Evolutionary conservation across 2,329 filamentous ascomycete species (phyloP).

Genomic region (Fusarium irregulare): DNA sequence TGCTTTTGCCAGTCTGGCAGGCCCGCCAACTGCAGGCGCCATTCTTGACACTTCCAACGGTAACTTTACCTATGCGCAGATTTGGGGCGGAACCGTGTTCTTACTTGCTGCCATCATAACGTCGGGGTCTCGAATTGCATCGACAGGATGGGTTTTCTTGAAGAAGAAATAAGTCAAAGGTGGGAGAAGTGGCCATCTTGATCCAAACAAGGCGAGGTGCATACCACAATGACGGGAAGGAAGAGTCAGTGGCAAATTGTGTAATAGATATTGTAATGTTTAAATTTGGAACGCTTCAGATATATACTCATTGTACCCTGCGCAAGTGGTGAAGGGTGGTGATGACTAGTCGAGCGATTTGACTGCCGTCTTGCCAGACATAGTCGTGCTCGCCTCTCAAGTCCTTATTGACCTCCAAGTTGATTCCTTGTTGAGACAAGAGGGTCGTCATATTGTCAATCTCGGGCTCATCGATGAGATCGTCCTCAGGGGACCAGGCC

Average conservation of each 20-base stretch:
- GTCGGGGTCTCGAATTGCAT: constrained; percentile 49
- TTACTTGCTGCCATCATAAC: constrained; percentile 50
- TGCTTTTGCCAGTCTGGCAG: constrained; percentile 56
- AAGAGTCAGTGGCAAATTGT: background rate
- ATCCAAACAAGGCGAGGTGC: background rate
- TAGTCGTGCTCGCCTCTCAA: constrained; percentile 71
- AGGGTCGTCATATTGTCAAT: constrained; percentile 65
- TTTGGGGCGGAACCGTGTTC: constrained; percentile 60
- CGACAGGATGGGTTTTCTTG: constrained; percentile 54
- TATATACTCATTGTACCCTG: constrained; percentile 2
- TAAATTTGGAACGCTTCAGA: constrained; percentile 12
- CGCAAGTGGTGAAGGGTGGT: constrained; percentile 43
- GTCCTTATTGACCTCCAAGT: constrained; percentile 52
- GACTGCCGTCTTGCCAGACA: constrained; percentile 69
- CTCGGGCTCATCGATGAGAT: constrained; percentile 67
- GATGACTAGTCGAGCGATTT: constrained; percentile 63
- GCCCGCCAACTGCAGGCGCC: constrained; percentile 52
- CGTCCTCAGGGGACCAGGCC: constrained; percentile 60
- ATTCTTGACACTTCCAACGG: constrained; percentile 45
- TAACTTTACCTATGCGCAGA: constrained; percentile 57
- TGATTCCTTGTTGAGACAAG: constrained; percentile 55
- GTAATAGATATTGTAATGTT: constrained; percentile 20
- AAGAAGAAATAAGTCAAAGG: constrained; percentile 42
- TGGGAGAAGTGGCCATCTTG: background rate
- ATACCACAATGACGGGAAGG: background rate